Evolutionary conservation across 1,284 basidiomycete species (phyloP).

Genomic region (Pseudozyma sp.): DNA sequence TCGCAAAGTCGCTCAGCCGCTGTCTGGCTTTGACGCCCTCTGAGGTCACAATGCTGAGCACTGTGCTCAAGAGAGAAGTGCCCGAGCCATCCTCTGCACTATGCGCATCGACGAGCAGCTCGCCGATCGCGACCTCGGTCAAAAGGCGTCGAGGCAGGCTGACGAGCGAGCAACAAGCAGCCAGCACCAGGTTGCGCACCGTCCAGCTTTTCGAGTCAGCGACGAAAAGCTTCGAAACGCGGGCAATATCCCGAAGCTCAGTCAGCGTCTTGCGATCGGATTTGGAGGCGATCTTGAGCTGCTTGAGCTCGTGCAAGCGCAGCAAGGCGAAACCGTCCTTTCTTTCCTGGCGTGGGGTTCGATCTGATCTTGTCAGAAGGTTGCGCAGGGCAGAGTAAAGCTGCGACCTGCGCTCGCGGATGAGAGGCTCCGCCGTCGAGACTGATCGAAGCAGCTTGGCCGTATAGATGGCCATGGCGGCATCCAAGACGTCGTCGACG

Average conservation of each 20-base stretch:
- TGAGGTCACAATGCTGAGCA: slow-evolving; percentile 15
- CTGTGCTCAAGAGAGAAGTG: slow-evolving; percentile 17
- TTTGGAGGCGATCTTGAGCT: slow-evolving; percentile 27
- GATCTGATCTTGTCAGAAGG: slow-evolving; percentile 19
- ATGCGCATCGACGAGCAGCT: slow-evolving; percentile 17
- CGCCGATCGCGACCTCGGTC: slow-evolving; percentile 17
- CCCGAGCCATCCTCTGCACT: slow-evolving; percentile 4
- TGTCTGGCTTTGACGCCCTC: slow-evolving; percentile 30
- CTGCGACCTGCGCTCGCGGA: slow-evolving; percentile 31
- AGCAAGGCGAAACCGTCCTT: slow-evolving; percentile 42
- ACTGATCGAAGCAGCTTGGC: slow-evolving; percentile 33
- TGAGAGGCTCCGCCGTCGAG: slow-evolving; percentile 26
- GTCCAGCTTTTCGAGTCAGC: slow-evolving; percentile 27
- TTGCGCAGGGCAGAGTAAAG: slow-evolving; percentile 17
- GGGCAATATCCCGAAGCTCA: slow-evolving; percentile 41
- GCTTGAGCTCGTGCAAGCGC: slow-evolving; percentile 32
- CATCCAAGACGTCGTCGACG: slow-evolving; percentile 45
- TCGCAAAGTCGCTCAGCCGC: slow-evolving; percentile 34
- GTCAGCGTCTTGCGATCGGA: slow-evolving; percentile 26
- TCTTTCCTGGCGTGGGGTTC: slow-evolving; percentile 7
- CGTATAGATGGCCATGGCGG: slow-evolving; percentile 31
- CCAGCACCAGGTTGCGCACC: slow-evolving; percentile 40
- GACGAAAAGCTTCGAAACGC: slow-evolving; percentile 39
- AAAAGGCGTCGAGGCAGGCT: slow-evolving; percentile 36
- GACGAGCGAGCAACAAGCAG: slow-evolving; percentile 30